phyloP scores from a whole-genome alignment of 2,329 filamentous ascomycete genomes.

The Alternaria ethzedia region DNA sequence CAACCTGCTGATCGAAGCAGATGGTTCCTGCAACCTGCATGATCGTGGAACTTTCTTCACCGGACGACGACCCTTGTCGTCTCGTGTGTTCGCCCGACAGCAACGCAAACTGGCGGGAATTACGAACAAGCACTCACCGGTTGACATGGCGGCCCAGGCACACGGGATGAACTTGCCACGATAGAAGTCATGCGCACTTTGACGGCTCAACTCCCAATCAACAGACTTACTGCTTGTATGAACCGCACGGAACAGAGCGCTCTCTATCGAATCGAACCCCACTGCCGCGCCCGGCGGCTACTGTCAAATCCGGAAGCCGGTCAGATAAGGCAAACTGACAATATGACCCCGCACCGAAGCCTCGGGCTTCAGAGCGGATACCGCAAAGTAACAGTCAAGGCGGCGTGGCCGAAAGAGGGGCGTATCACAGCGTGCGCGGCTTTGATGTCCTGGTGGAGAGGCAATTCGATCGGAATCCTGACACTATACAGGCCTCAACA shows the following conservation, averaged over 20 bases:
- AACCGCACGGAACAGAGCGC: background rate
- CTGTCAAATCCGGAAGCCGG: background rate
- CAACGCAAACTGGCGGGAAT: background rate
- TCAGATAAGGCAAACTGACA: slow-evolving; percentile 13
- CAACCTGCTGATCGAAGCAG: slow-evolving; percentile 7
- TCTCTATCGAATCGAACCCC: slow-evolving; percentile 1
- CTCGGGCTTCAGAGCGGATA: background rate
- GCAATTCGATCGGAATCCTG: background rate
- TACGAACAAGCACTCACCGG: slow-evolving; percentile 10
- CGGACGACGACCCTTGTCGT: slow-evolving; percentile 13
- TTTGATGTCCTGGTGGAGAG: background rate
- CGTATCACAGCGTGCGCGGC: background rate
- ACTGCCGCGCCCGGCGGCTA: background rate
- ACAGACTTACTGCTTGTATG: background rate
- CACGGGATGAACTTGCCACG: background rate
- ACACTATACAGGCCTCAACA: background rate
- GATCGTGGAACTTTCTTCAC: slow-evolving; percentile 10
- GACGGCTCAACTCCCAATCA: slow-evolving; percentile 7
- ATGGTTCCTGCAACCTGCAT: slow-evolving; percentile 9
- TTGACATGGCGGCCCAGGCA: background rate
- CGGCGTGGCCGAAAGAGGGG: background rate
- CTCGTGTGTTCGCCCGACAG: background rate
- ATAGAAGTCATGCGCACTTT: slow-evolving; percentile 12
- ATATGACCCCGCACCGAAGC: slow-evolving; percentile 7
- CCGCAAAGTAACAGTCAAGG: background rate